phyloP scores from a whole-genome alignment of 495 filamentous ascomycete genomes.

The Amniculicola lignicola region DNA sequence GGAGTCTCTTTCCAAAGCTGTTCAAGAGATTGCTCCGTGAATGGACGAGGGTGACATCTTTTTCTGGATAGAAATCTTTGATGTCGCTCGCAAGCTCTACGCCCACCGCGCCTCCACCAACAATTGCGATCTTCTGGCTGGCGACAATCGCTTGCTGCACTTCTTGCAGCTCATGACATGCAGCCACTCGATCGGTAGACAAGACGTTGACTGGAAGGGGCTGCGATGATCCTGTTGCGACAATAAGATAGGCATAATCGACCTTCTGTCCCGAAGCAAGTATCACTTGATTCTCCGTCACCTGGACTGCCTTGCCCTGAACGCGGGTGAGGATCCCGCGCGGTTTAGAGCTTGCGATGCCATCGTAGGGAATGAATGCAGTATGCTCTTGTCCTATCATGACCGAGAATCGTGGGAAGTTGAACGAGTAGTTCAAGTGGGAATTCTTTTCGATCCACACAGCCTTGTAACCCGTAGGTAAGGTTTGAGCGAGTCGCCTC shows the following conservation, averaged over 20 bases:
- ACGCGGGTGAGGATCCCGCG: conserved; percentile 27
- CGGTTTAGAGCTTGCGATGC: conserved; percentile 35
- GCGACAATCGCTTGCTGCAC: conserved; percentile 36
- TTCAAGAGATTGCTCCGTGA: conserved; percentile 54
- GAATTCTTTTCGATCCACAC: conserved; percentile 57
- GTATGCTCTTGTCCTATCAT: conserved; percentile 53
- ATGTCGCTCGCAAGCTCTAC: conserved; percentile 60
- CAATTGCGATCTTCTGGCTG: conserved; percentile 51
- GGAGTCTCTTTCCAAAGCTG: conserved; percentile 50
- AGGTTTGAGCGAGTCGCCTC: conserved; percentile 44
- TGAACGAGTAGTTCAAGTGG: conserved; percentile 59
- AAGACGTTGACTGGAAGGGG: conserved; percentile 23
- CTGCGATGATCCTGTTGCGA: conserved; percentile 25
- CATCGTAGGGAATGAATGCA: conserved; percentile 54
- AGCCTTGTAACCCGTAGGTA: conserved; percentile 52
- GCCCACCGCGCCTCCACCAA: conserved; percentile 61
- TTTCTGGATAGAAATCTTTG: conserved; percentile 57
- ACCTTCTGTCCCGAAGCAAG: conserved; percentile 15
- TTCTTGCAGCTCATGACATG: conserved; percentile 8
- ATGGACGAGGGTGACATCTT: conserved; percentile 57
- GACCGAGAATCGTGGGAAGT: conserved; percentile 51
- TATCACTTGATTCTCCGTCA: conserved; percentile 16
- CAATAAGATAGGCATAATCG: conserved; percentile 24
- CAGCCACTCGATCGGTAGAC: conserved; percentile 17
- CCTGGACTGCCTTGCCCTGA: conserved; percentile 33